These are phyloP conservation scores for Houttuynia cordata DNA, from an alignment of 164 flowering plant species.

Conservation along the genomic window DNA sequence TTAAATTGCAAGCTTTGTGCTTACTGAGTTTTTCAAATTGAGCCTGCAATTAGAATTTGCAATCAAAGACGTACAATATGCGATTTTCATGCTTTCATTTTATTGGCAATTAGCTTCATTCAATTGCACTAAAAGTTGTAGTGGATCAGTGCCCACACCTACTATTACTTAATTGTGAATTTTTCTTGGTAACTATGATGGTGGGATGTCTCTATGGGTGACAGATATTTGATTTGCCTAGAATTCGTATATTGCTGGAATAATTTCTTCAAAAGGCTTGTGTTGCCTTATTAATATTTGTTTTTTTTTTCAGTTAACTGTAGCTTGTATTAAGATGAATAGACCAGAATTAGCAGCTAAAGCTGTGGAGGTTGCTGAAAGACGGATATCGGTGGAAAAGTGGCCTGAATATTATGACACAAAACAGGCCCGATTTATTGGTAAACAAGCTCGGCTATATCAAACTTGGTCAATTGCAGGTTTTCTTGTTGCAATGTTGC, in stretches of 20 bases:
- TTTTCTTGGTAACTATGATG: neutral
- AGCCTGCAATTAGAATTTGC: too few relatives aligned
- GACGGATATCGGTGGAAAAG: slow-evolving; percentile 51
- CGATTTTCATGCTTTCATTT: too few relatives aligned
- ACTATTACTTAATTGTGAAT: too few relatives aligned
- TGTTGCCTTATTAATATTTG: neutral
- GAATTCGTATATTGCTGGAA: neutral
- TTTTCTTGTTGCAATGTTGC: slow-evolving; percentile 64
- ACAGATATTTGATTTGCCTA: too few relatives aligned
- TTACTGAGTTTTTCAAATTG: too few relatives aligned
- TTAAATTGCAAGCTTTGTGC: too few relatives aligned
- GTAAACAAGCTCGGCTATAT: slow-evolving; percentile 66
- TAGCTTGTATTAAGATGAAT: slow-evolving; percentile 87
- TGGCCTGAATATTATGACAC: slow-evolving; percentile 97
- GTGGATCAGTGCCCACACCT: too few relatives aligned
- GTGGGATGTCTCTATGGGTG: neutral
- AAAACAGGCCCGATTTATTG: slow-evolving; percentile 57
- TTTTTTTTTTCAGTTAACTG: slow-evolving; percentile 52
- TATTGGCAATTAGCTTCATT: too few relatives aligned
- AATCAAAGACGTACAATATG: too few relatives aligned
- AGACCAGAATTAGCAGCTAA: slow-evolving; percentile 71
- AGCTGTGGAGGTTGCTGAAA: slow-evolving; percentile 65
- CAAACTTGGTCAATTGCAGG: slow-evolving; percentile 97
- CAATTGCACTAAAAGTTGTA: too few relatives aligned
- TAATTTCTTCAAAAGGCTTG: neutral